phyloP scores from a whole-genome alignment of 2,329 filamentous ascomycete genomes.

The Aureobasidium melanogenum region DNA sequence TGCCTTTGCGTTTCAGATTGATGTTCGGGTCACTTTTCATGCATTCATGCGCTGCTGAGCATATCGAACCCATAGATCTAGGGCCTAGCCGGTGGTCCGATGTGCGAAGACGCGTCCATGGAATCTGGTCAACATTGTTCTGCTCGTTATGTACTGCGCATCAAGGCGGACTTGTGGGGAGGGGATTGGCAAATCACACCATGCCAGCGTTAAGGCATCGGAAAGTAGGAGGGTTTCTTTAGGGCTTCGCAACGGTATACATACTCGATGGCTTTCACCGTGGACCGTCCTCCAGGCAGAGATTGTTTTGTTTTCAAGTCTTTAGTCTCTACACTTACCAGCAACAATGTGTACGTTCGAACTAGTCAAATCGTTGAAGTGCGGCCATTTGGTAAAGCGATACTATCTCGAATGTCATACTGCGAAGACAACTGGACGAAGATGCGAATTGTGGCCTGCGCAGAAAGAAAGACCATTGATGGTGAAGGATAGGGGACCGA shows the following conservation, averaged over 20 bases:
- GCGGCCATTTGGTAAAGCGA: neutral
- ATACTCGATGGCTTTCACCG: too few relatives aligned
- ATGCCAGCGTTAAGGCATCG: neutral
- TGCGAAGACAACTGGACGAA: neutral
- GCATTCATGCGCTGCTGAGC: neutral
- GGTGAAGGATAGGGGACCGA: neutral
- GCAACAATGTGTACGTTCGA: constrained; percentile 4
- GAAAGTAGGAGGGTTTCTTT: neutral
- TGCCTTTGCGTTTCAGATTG: neutral
- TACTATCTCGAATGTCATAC: constrained; percentile 4
- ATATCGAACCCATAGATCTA: neutral
- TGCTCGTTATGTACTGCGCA: neutral
- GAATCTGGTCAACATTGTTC: neutral
- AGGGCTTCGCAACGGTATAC: neutral
- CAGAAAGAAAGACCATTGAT: constrained; percentile 2
- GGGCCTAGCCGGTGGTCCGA: neutral
- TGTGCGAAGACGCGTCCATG: neutral
- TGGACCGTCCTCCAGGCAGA: too few relatives aligned
- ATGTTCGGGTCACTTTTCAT: neutral
- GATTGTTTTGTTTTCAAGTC: neutral
- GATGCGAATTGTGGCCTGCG: neutral
- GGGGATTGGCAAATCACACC: neutral
- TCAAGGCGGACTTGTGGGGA: neutral
- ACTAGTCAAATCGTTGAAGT: neutral
- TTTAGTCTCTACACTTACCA: neutral